A percentile compares a stretch with the other conserved stretches of the same genome.
Evolutionary conservation across 2,329 filamentous ascomycete genomes (phyloP).

Genomic region (Tothia fuscella): DNA sequence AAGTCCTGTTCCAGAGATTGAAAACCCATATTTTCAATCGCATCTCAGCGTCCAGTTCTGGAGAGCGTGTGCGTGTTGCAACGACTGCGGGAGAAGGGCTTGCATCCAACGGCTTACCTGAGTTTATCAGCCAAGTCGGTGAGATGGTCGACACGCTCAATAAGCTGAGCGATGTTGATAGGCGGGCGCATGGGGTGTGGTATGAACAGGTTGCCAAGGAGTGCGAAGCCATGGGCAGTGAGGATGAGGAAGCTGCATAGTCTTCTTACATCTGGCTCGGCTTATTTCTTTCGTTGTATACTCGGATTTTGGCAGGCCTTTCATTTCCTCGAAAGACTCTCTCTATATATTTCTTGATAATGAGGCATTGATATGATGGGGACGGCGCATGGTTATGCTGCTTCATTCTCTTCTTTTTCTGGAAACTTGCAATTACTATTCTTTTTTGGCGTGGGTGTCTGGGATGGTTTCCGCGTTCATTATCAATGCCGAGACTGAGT

Average conservation of each 20-base stretch:
- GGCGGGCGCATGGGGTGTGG: constrained; percentile 55
- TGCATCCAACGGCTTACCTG: constrained; percentile 55
- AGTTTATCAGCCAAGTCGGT: constrained; percentile 59
- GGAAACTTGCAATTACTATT: too few relatives aligned
- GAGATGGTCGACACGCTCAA: constrained; percentile 58
- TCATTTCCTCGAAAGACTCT: too few relatives aligned
- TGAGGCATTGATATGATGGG: too few relatives aligned
- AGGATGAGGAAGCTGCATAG: not conserved
- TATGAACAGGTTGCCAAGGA: constrained; percentile 55
- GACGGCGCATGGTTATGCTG: too few relatives aligned
- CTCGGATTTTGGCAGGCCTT: too few relatives aligned
- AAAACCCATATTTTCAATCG: constrained; percentile 54
- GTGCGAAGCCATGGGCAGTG: constrained; percentile 25
- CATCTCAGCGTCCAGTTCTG: constrained; percentile 52
- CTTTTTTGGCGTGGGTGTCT: too few relatives aligned
- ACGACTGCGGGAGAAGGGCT: constrained; percentile 59
- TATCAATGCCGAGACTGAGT: too few relatives aligned
- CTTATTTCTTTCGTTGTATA: too few relatives aligned
- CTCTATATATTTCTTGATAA: too few relatives aligned
- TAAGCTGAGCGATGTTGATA: constrained; percentile 54
- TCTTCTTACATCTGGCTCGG: too few relatives aligned
- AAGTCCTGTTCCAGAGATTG: constrained; percentile 56
- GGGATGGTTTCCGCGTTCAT: too few relatives aligned
- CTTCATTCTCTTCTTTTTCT: too few relatives aligned
- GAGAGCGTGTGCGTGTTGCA: constrained; percentile 57